These are phyloP conservation scores for Magnaporthales sp. DNA, from an alignment of 2,329 filamentous ascomycete genomes.

Conservation along the genomic window DNA sequence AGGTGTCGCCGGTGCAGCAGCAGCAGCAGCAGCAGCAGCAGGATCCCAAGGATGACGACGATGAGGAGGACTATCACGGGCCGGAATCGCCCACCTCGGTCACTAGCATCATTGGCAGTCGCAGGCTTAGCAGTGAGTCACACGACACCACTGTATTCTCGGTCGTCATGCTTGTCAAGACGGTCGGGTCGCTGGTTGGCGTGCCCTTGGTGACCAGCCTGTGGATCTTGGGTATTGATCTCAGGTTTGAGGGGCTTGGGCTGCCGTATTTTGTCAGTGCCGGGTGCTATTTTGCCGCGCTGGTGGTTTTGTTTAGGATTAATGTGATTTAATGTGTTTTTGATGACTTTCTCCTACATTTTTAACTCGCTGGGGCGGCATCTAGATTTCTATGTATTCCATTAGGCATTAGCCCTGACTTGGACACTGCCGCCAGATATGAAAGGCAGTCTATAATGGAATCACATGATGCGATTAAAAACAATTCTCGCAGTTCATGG, in stretches of 20 bases:
- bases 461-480: no score
- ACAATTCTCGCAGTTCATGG: no score
- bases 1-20: constrained; percentile 14
- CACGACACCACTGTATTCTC: constrained; percentile 35
- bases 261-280: constrained; percentile 31
- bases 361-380: no score
- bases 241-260: constrained; percentile 25
- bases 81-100: not conserved
- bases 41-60: not conserved
- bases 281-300: constrained; percentile 25
- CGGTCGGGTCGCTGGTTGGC: constrained; percentile 35
- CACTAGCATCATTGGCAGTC: not conserved
- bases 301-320: constrained; percentile 19
- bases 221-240: constrained; percentile 35
- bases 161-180: constrained; percentile 42
- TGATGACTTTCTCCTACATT: no score
- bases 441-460: no score
- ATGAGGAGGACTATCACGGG: constrained; percentile 5
- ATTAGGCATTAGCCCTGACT: no score
- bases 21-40: not conserved
- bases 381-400: no score
- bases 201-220: constrained; percentile 36
- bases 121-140: constrained; percentile 12
- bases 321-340: not conserved
- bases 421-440: no score